These are phyloP conservation scores for Heritiera littoralis DNA, from an alignment of 345 rosid species.

Conservation along the genomic window DNA sequence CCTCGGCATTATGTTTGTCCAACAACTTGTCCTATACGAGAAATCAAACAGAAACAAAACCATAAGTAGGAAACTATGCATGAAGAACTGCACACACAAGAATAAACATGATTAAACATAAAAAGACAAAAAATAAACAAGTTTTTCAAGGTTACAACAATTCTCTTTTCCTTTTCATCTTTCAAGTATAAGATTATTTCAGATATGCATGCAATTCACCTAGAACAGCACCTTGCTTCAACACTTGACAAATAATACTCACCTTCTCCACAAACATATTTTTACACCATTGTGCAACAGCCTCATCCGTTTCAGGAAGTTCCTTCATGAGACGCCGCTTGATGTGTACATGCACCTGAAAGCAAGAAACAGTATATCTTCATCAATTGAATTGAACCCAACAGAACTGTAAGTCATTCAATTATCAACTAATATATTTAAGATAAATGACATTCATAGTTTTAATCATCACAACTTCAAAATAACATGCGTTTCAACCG, in stretches of 20 bases:
- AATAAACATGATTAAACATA: constrained; percentile 11
- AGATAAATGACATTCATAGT: background rate
- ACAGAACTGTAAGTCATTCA: background rate
- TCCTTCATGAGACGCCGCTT: constrained; percentile 76
- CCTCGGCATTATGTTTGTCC: constrained; percentile 69
- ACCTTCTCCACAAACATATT: constrained; percentile 88
- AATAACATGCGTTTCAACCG: background rate
- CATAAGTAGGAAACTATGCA: constrained; percentile 6
- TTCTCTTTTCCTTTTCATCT: background rate
- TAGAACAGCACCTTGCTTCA: background rate
- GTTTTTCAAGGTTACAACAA: background rate
- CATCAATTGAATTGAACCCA: constrained; percentile 1
- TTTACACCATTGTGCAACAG: constrained; percentile 91
- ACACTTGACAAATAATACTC: constrained; percentile 18
- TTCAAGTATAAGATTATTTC: background rate
- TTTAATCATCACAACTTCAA: background rate
- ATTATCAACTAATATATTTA: background rate
- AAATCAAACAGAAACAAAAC: constrained; percentile 20
- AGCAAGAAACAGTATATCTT: constrained; percentile 13
- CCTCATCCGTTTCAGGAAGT: constrained; percentile 86
- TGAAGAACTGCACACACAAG: background rate
- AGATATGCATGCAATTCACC: background rate
- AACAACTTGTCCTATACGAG: constrained; percentile 62
- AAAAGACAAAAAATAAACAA: background rate
- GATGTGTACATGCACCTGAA: constrained; percentile 79